Base-by-base conservation (phyloP, 148 eudicot genomes). In the Rhododendron williamsianum region DNA sequence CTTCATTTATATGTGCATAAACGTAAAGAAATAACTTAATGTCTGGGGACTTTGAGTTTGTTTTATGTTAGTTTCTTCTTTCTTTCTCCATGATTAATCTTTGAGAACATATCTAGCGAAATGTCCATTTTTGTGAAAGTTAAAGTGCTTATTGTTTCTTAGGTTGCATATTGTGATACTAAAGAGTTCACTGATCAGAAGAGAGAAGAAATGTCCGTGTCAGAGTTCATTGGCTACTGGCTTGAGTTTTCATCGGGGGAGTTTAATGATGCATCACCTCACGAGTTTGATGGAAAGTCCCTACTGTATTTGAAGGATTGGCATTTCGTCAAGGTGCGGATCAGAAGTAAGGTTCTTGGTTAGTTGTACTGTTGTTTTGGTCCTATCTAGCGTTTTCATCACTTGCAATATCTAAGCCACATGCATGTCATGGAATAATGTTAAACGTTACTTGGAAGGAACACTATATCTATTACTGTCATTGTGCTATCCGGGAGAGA, bases 281-380 rank as follows among this genome's bases (percentile, higher is more conserved):
- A 76, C 33, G 77, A 49, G 8, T 56, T 21, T 82, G 84, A 78
- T 87, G 91, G 88, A 41, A 87, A 89, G 84, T 88, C 96, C 38
- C 84, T 90, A 9, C 86, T 95, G 86, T 97, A 97, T 89, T 85
- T 97, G 89, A 97, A 97, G 85, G 99, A 97, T 86, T 97, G 99
- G 99, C 99, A 97, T 87, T 97, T 97, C 87, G 98, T 93, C 45
- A 97, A 95, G 99, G 99, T 97, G 79, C 83, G 86, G 21, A 30
- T 72, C 76, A 48, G 63, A 76, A 80, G 76, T 18, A 8, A 25
- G 78, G 27, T 81, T 38, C 41, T 9, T 38, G 21, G 49, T 60
- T 54, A 77, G 77, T 78, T 18, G 4, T 38, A 19, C 11, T 77
- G 43, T 83, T 76, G 33, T 72, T 45, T 27, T 19, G 36, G 46